Evolutionary conservation across 352 stramenopile species (phyloP), one percentile per base, ranked within the genome.

Genomic region (Globisporangium cystogenes): DNA sequence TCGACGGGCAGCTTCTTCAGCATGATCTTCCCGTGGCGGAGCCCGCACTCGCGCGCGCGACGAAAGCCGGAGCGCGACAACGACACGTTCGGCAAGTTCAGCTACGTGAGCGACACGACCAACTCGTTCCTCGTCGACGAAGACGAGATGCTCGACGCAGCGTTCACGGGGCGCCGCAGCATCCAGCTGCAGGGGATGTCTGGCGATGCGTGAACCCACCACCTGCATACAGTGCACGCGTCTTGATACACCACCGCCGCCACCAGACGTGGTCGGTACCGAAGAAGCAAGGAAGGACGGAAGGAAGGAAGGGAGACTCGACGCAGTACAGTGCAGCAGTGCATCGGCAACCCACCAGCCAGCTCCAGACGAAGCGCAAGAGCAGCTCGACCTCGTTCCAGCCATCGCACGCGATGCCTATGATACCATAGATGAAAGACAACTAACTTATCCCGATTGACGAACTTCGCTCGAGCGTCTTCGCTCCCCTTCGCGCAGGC

Each of bases 111-210:
- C 60, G 83, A 93, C 65, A 90, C 81, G 53, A 90, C 81, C 27
- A 90, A 90, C 57, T 93, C 83, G 56, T 93, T 93, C 65, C 65
- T 93, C 12, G 83, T 93, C 57, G 83, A 93, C 62, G 83, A 93
- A 74, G 83, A 93, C 59, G 83, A 93, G 57, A 93, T 93, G 79
- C 75, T 93, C 29, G 83, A 93, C 45, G 72, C 83, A 18, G 83
- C 83, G 21, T 93, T 93, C 59, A 89, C 81, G 14, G 83, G 83
- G 8, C 72, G 83, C 11, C 79, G 81, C 53, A 92, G 81, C 59
- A 71, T 93, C 45, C 83, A 93, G 65, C 48, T 93, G 58, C 81
- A 93, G 62, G 82, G 74, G n/a, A 65, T 93, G 46, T 74, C 81
- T 47, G 76, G 72, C 31, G 83, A 93, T 70, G 74, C 76, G 41